Conservation (phyloP, 768 basidiomycete species). For the Cystofilobasidium capitatum region DNA sequence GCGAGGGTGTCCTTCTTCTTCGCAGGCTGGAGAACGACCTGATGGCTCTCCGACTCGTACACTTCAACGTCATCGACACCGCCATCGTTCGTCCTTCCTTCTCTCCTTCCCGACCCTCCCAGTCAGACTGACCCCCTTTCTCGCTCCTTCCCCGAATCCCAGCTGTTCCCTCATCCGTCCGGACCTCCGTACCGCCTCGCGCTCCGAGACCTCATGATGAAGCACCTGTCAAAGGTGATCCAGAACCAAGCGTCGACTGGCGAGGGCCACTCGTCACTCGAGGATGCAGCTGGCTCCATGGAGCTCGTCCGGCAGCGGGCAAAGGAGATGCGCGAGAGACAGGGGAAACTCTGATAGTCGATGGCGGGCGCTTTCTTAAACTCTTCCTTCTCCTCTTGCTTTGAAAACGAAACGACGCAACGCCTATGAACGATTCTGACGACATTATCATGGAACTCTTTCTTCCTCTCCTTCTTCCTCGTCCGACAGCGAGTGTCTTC, state of each 20-base stretch:
- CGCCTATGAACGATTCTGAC: no score
- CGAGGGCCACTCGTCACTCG: constrained; percentile 74
- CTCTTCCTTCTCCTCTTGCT: no score
- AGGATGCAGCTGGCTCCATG: constrained; percentile 79
- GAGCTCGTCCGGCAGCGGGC: constrained; percentile 52
- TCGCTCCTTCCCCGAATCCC: not conserved
- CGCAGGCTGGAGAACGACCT: constrained; percentile 87
- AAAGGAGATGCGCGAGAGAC: not conserved
- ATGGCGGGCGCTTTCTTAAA: no score
- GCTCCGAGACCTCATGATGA: constrained; percentile 53
- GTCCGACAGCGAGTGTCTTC: no score
- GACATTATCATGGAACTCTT: no score
- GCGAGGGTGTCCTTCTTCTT: no score
- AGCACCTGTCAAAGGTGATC: constrained; percentile 47
- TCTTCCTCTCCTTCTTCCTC: no score
- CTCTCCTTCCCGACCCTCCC: not conserved
- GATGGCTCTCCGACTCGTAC: constrained; percentile 77
- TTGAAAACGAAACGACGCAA: no score
- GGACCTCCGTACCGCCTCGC: constrained; percentile 70
- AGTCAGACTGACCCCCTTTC: constrained; percentile 21
- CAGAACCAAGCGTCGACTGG: constrained; percentile 63
- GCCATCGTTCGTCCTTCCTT: constrained; percentile 44
- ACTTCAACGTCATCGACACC: constrained; percentile 76
- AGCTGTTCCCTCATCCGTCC: constrained; percentile 70
- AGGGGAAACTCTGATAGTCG: not conserved